phyloP scores from a whole-genome alignment of 129 eudicot genomes.

The Chrysanthemum lavandulifolium region DNA sequence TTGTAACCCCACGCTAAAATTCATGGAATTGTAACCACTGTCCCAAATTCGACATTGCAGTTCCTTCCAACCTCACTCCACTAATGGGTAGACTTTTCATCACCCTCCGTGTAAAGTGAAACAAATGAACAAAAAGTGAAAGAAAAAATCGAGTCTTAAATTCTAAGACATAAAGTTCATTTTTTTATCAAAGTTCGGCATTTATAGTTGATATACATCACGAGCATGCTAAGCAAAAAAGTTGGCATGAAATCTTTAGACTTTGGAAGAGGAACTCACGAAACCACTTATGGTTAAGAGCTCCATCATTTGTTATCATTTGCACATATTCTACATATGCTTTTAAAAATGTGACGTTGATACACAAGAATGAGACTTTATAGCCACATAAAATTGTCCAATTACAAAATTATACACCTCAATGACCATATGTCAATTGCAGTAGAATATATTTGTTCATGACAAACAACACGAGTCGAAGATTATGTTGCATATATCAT shows the following conservation, averaged over 20 bases:
- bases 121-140: slow-evolving; percentile 14
- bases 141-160: neutral
- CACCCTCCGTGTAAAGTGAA: slow-evolving; percentile 66
- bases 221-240: slow-evolving; percentile 97
- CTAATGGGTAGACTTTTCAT: slow-evolving; percentile 89
- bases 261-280: slow-evolving; percentile 93
- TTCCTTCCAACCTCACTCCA: slow-evolving; percentile 88
- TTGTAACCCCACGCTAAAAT: too few species aligned
- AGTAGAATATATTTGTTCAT: slow-evolving; percentile 46
- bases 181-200: neutral
- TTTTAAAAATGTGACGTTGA: neutral
- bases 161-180: neutral
- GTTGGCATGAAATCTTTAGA: slow-evolving; percentile 98
- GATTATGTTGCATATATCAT: too few species aligned
- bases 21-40: slow-evolving; percentile 40
- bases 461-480: too few species aligned
- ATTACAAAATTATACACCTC: slow-evolving; percentile 53
- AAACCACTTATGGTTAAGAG: slow-evolving; percentile 96
- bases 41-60: slow-evolving; percentile 76
- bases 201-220: slow-evolving; percentile 42
- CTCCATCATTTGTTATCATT: slow-evolving; percentile 80
- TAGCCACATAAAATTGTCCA: neutral
- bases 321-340: slow-evolving; percentile 28
- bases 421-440: slow-evolving; percentile 99
- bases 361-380: neutral